phyloP scores from a whole-genome alignment of 495 filamentous ascomycete species.

The Collariella sp. region DNA sequence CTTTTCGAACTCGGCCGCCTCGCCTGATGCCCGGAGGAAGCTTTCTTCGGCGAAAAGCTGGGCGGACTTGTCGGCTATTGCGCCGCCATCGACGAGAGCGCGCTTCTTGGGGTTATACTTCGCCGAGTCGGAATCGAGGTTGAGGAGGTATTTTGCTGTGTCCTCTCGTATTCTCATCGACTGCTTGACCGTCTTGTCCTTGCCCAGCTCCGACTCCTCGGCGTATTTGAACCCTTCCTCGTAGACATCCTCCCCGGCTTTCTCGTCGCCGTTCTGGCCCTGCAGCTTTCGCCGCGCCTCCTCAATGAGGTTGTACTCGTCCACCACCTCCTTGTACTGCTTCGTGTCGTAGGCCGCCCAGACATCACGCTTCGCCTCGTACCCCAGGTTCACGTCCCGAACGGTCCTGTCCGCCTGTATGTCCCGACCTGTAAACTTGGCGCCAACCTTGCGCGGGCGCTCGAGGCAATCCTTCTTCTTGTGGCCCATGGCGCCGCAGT shows the following conservation, averaged over 20 bases:
- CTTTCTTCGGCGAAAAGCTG: constrained; percentile 89
- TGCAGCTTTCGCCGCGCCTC: constrained; percentile 56
- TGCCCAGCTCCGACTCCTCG: constrained; percentile 94
- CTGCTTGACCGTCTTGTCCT: constrained; percentile 87
- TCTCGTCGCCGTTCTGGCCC: constrained; percentile 40
- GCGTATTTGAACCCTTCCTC: constrained; percentile 59
- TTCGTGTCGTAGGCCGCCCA: constrained; percentile 94
- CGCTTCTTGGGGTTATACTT: constrained; percentile 98
- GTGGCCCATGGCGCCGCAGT: constrained; percentile 95
- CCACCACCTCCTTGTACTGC: constrained; percentile 76
- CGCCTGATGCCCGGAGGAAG: constrained; percentile 81
- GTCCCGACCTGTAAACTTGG: constrained; percentile 84
- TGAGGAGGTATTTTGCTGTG: constrained; percentile 95
- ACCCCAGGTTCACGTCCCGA: constrained; percentile 75
- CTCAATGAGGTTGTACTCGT: constrained; percentile 83
- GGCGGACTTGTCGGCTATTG: constrained; percentile 72
- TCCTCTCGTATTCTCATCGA: constrained; percentile 82
- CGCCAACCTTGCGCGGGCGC: constrained; percentile 81
- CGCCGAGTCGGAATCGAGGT: constrained; percentile 89
- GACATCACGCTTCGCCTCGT: constrained; percentile 96
- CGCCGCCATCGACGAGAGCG: constrained; percentile 84
- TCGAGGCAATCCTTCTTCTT: constrained; percentile 89
- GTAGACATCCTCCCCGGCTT: constrained; percentile 38
- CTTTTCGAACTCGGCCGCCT: constrained; percentile 88
- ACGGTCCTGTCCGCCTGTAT: constrained; percentile 90